phyloP scores from a whole-genome alignment of 2,329 filamentous ascomycete genomes.

The Talaromyces sp. region DNA sequence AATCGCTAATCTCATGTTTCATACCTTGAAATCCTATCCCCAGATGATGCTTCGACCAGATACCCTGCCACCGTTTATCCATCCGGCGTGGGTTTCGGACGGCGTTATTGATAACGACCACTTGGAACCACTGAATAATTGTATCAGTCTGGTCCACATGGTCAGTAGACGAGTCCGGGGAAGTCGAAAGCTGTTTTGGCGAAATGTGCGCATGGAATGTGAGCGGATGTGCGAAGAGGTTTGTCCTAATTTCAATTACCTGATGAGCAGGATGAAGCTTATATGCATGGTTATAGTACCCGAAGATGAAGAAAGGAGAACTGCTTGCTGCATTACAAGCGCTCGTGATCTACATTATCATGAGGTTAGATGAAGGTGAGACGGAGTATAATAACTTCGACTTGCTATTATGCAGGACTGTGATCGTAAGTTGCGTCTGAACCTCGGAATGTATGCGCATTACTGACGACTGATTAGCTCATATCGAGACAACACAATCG shows the following conservation, averaged over 20 bases:
- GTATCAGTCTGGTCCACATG: slow-evolving; percentile 44
- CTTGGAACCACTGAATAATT: slow-evolving; percentile 42
- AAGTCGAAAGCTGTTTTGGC: slow-evolving; percentile 46
- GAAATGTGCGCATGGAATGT: slow-evolving; percentile 44
- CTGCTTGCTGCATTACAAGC: slow-evolving; percentile 46
- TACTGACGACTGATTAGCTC: neutral
- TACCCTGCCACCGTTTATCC: slow-evolving; percentile 46
- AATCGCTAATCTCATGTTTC: slow-evolving; percentile 37
- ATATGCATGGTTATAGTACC: slow-evolving; percentile 23
- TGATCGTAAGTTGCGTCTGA: slow-evolving; percentile 30
- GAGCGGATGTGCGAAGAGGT: slow-evolving; percentile 39
- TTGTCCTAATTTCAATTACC: slow-evolving; percentile 17
- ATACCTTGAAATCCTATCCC: slow-evolving; percentile 44
- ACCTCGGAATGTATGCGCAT: neutral
- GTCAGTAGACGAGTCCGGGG: slow-evolving; percentile 31
- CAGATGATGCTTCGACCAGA: slow-evolving; percentile 39
- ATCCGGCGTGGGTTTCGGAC: slow-evolving; percentile 30
- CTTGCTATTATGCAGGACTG: slow-evolving; percentile 33
- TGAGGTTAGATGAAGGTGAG: slow-evolving; percentile 45
- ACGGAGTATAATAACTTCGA: slow-evolving; percentile 46
- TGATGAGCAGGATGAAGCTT: neutral
- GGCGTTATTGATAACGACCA: slow-evolving; percentile 18
- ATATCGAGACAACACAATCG: slow-evolving; percentile 1
- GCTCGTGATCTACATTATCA: slow-evolving; percentile 44
- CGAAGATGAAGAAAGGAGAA: slow-evolving; percentile 36